Conservation (phyloP, 1,284 basidiomycete species). For the Ustilago cynodontis region DNA sequence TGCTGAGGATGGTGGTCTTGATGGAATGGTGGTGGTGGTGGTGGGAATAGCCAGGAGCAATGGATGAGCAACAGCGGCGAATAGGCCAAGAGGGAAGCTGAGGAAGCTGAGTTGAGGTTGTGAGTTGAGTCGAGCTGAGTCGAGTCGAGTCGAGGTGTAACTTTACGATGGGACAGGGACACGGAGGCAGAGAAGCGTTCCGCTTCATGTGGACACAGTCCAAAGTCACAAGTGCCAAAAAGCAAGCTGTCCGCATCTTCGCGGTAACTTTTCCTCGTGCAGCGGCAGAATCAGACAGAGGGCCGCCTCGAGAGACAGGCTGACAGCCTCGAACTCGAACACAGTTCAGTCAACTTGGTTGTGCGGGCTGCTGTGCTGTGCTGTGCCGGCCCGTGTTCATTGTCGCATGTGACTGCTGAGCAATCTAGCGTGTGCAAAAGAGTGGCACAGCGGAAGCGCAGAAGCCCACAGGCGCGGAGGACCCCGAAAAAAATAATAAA, state of each 20-base stretch:
- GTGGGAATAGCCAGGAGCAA: neutral
- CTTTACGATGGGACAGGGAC: neutral
- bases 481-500: constrained; percentile 1
- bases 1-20: neutral
- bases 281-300: neutral
- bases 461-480: constrained; percentile 6
- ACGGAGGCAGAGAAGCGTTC: neutral
- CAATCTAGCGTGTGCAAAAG: constrained; percentile 1
- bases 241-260: neutral
- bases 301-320: too few relatives aligned
- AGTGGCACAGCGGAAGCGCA: constrained; percentile 2
- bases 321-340: neutral
- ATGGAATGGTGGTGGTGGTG: neutral
- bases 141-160: constrained; percentile 2
- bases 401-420: constrained; percentile 2
- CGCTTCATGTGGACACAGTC: constrained; percentile 2
- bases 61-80: neutral
- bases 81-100: neutral
- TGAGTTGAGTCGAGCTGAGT: too few relatives aligned
- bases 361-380: neutral
- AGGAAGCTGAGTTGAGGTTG: neutral
- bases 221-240: neutral
- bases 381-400: neutral
- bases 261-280: neutral
- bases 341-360: neutral